phyloP scores from a whole-genome alignment of 495 filamentous ascomycete species.

The Penicillium subrubescens region DNA sequence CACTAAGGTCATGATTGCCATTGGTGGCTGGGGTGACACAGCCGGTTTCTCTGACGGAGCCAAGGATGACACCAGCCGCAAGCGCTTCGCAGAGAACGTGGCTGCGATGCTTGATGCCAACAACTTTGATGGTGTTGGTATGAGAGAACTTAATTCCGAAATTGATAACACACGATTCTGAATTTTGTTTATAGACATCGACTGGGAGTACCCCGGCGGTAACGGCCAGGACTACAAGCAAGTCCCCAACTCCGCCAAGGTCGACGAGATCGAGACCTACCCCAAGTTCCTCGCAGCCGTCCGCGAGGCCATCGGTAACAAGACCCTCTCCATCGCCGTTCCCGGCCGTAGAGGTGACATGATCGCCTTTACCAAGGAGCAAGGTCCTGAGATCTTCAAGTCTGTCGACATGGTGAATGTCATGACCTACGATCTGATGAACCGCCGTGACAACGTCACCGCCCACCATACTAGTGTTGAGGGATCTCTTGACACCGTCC shows the following conservation, averaged over 20 bases:
- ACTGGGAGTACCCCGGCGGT: conserved; percentile 83
- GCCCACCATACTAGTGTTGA: conserved; percentile 65
- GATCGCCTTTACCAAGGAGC: conserved; percentile 69
- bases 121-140: conserved; percentile 62
- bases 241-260: conserved; percentile 61
- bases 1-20: conserved; percentile 68
- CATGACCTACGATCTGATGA: conserved; percentile 82
- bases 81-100: conserved; percentile 65
- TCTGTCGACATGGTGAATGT: conserved; percentile 75
- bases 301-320: conserved; percentile 61
- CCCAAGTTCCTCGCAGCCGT: conserved; percentile 63
- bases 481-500: conserved; percentile 55
- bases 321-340: conserved; percentile 69
- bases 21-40: conserved; percentile 75
- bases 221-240: conserved; percentile 77
- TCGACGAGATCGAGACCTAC: conserved; percentile 65
- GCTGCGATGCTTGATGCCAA: conserved; percentile 61
- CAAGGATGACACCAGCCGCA: conserved; percentile 51
- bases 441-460: conserved; percentile 69
- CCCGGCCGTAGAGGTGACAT: conserved; percentile 70
- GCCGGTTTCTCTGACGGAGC: conserved; percentile 62
- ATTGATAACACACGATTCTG: not conserved
- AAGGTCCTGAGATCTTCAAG: conserved; percentile 62
- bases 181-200: conserved; percentile 58
- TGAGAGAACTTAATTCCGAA: not conserved